phyloP scores from a whole-genome alignment of 2,329 filamentous ascomycete genomes.

The Sarocladium oryzae region DNA sequence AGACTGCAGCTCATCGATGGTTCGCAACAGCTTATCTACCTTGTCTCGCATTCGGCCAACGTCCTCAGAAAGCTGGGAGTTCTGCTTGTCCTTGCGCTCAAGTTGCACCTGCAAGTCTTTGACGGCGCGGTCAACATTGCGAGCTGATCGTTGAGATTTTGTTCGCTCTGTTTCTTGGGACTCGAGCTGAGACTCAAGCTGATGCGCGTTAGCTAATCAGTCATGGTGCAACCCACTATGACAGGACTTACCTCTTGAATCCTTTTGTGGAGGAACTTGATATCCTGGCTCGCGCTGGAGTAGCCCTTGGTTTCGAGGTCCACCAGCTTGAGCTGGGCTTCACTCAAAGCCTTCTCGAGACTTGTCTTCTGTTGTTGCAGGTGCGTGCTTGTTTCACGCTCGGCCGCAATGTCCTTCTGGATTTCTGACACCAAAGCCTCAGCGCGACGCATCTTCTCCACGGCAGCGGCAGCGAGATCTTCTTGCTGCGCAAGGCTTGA shows the following conservation, averaged over 20 bases:
- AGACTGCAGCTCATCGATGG: conserved; percentile 90
- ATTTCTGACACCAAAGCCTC: conserved; percentile 83
- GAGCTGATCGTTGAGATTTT: conserved; percentile 77
- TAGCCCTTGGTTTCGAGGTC: conserved; percentile 97
- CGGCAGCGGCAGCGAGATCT: conserved; percentile 82
- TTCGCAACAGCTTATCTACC: conserved; percentile 78
- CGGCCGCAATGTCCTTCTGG: conserved; percentile 83
- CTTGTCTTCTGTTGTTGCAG: conserved; percentile 85
- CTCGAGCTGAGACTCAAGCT: conserved; percentile 87
- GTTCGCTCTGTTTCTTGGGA: conserved; percentile 71
- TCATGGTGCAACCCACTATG: not conserved
- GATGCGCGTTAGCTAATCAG: conserved; percentile 8
- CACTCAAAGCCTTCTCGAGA: conserved; percentile 84
- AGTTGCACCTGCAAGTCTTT: conserved; percentile 91
- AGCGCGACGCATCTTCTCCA: conserved; percentile 94
- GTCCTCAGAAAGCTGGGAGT: conserved; percentile 74
- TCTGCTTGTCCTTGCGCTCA: conserved; percentile 86
- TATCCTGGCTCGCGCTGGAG: conserved; percentile 87
- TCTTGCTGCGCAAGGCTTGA: conserved; percentile 85
- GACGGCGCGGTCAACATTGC: conserved; percentile 88
- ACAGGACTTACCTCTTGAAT: conserved; percentile 78
- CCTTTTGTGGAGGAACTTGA: conserved; percentile 87
- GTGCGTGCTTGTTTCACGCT: conserved; percentile 74
- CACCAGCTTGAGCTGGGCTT: conserved; percentile 81
- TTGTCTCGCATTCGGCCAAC: conserved; percentile 82